Percentiles rank a stretch among this genome's conserved stretches.
phyloP scores from a whole-genome alignment of 306 rosid species.

The Castanea mollissima region DNA sequence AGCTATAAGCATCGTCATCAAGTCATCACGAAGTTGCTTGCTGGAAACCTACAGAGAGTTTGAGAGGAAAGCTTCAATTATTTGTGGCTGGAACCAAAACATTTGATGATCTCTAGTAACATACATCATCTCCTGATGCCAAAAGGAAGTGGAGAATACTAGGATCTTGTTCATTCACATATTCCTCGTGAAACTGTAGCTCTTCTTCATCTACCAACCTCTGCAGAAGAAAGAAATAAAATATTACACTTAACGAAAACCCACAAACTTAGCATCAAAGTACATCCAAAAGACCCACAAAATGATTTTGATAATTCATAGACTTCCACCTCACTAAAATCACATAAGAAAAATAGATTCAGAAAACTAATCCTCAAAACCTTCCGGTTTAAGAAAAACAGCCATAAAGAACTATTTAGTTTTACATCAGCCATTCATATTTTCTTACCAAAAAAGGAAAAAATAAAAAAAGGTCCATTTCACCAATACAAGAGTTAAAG shows the following conservation, averaged over 20 bases:
- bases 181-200: constrained; percentile 92
- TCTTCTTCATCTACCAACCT: constrained; percentile 98
- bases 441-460: not conserved
- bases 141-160: constrained; percentile 93
- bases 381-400: not conserved
- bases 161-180: constrained; percentile 94
- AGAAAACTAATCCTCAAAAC: not conserved
- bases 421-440: not conserved
- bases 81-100: not conserved
- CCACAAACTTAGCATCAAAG: constrained; percentile 21
- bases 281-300: not conserved
- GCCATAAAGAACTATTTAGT: not conserved
- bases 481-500: not conserved
- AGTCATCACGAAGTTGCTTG: constrained; percentile 98
- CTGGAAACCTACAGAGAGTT: constrained; percentile 72
- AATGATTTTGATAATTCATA: not conserved
- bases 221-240: constrained; percentile 47
- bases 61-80: constrained; percentile 9
- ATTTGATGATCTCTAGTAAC: constrained; percentile 4
- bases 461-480: not conserved
- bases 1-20: constrained; percentile 98
- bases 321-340: constrained; percentile 1
- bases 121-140: constrained; percentile 96
- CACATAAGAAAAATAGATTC: not conserved
- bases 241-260: not conserved